phyloP scores from a whole-genome alignment of 306 rosid species.

The Styphnolobium japonicum region DNA sequence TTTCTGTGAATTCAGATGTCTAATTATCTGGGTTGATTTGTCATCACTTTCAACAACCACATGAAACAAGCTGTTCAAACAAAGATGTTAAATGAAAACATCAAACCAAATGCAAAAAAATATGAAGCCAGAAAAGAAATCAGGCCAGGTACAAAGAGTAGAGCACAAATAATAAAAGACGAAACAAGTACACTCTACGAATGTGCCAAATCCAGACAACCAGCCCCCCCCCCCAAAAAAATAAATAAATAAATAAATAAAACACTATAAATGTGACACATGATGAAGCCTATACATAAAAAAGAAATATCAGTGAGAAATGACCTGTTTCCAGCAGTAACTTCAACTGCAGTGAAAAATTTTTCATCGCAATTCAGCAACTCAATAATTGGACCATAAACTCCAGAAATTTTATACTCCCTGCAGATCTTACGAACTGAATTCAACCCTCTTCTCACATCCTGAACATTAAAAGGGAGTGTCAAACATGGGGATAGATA shows the following conservation, averaged over 20 bases:
- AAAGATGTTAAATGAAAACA: slow-evolving; percentile 16
- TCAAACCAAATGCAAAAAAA: slow-evolving; percentile 1
- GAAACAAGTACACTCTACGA: background rate
- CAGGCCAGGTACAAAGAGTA: background rate
- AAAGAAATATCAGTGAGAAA: background rate
- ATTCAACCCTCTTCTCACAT: slow-evolving; percentile 91
- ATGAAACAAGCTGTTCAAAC: slow-evolving; percentile 80
- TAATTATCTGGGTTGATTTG: slow-evolving; percentile 88
- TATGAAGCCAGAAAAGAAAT: background rate
- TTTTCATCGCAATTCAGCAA: slow-evolving; percentile 87
- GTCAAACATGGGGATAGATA: background rate
- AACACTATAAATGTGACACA: background rate
- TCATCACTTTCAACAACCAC: slow-evolving; percentile 96
- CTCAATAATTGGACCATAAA: slow-evolving; percentile 93
- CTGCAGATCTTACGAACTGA: slow-evolving; percentile 85
- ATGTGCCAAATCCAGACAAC: background rate
- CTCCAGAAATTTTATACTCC: slow-evolving; percentile 71
- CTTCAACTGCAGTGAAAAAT: slow-evolving; percentile 95
- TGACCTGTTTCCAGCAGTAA: slow-evolving; percentile 96
- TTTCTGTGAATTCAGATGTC: slow-evolving; percentile 79
- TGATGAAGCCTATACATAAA: background rate
- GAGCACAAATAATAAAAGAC: background rate
- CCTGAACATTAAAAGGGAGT: slow-evolving; percentile 51
- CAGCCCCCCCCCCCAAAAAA: background rate
- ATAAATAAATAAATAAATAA: background rate